Conservation (phyloP, 371 early-diverging fungal genomes). For the Saksenaea oblongispora region DNA sequence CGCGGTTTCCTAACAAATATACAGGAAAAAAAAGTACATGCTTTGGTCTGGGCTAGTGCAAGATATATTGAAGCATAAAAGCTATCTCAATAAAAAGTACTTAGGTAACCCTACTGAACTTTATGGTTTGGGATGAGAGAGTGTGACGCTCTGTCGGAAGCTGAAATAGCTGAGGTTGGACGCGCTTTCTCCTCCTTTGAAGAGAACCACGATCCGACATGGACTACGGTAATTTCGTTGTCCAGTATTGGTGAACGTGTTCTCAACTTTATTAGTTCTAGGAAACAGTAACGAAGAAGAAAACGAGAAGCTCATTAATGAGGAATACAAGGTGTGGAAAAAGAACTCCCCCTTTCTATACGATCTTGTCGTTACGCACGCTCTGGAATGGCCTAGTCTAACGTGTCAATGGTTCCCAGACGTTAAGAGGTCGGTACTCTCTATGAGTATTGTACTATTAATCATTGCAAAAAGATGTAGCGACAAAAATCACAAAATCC, state of each 20-base stretch:
- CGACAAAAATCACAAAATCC: conserved; percentile 88
- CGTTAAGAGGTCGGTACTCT: conserved; percentile 70
- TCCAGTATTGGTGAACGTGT: not conserved
- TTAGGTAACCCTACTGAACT: no score
- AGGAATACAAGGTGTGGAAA: conserved; percentile 99
- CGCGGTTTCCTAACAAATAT: no score
- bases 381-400: conserved; percentile 98
- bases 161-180: not conserved
- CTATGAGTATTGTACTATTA: not conserved
- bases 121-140: no score
- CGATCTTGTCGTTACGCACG: conserved; percentile 97
- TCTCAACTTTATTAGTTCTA: not conserved
- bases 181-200: not conserved
- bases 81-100: no score
- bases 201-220: conserved; percentile 1
- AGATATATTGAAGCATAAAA: no score
- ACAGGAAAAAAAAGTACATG: no score
- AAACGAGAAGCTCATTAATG: conserved; percentile 89
- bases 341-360: conserved; percentile 99
- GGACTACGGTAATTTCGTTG: not conserved
- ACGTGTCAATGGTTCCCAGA: conserved; percentile 99
- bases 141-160: not conserved
- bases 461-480: conserved; percentile 61
- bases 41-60: no score
- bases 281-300: conserved; percentile 26